A percentile compares a stretch with the other conserved stretches of the same genome.
Conservation (phyloP, 2,329 filamentous ascomycete species). For the Fusarium napiforme region DNA sequence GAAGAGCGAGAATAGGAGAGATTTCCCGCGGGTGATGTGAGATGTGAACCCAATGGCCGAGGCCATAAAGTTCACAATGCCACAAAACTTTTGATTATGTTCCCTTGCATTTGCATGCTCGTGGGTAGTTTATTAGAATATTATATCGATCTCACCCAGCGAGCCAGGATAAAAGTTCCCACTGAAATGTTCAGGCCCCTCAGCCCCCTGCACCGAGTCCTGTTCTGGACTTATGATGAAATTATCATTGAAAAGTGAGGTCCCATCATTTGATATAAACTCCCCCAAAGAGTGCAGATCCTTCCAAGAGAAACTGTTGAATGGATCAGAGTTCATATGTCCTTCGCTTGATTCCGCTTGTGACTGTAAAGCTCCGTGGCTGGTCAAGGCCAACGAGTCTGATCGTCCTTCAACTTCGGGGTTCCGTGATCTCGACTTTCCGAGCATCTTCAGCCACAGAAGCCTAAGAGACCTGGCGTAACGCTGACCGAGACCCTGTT, state of each 20-base stretch:
- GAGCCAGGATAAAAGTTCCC: constrained; percentile 2
- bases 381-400: neutral
- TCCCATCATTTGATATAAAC: constrained; percentile 52
- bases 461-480: constrained; percentile 70
- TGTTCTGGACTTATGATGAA: constrained; percentile 27
- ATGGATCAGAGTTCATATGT: constrained; percentile 53
- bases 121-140: neutral
- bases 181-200: constrained; percentile 5
- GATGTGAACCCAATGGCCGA: no score
- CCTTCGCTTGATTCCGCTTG: constrained; percentile 1
- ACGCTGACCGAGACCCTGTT: constrained; percentile 69
- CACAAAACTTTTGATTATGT: neutral
- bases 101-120: no score
- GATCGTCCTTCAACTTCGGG: neutral
- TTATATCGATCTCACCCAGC: neutral
- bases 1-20: neutral
- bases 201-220: constrained; percentile 21
- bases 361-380: neutral
- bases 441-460: constrained; percentile 62
- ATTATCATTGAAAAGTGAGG: constrained; percentile 24
- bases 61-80: neutral
- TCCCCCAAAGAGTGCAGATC: constrained; percentile 70
- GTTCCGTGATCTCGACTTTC: constrained; percentile 17
- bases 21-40: neutral
- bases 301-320: constrained; percentile 70